Evolutionary conservation across 176 grass and related monocot species (phyloP), one percentile per base, ranked within the genome.

Genomic region (Oryza punctata): DNA sequence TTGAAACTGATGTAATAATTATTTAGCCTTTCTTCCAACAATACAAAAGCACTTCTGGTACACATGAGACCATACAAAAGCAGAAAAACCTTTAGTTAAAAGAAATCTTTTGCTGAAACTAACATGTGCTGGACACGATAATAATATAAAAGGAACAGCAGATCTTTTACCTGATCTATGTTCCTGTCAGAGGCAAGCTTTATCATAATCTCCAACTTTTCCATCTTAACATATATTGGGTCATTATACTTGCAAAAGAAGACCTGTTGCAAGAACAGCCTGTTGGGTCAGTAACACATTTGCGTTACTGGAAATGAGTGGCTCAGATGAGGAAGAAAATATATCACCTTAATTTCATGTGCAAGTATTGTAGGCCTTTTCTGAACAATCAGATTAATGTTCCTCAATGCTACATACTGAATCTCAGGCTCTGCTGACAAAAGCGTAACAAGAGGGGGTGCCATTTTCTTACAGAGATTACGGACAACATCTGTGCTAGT

Each of bases 161-260:
- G 18, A 89, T 87, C 33, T n/a, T 69, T n/a, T 88, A 95, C 96
- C 93, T 98, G 96, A 77, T 99, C 96, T 70, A 96, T 96, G 74
- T 99, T 99, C 37, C 93, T 80, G 66, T 99, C 96, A 28, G 96
- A 99, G 38, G 96, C 87, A 83, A 99, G 96, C 88, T 94, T 99
- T 91, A 99, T 99, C 96, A 99, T 99, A 85, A 94, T 99, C 77
- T 99, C 96, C 65, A 99, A 73, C 71, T 99, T 99, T 82, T 99
- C 96, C 93, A 96, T 99, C 87, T 99, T 99, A 73, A 99, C 96
- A 89, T 99, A 99, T 77, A 99, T 87, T 72, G 91, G 92, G 73
- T 94, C 94, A 10, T 99, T 99, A 81, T 99, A 99, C 86, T 99
- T 99, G 93, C 96, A 99, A 89, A 99, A 99, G 89, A 99, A 99